Conservation (phyloP, 2,329 filamentous ascomycete species). For the Cladosporium sp. region DNA sequence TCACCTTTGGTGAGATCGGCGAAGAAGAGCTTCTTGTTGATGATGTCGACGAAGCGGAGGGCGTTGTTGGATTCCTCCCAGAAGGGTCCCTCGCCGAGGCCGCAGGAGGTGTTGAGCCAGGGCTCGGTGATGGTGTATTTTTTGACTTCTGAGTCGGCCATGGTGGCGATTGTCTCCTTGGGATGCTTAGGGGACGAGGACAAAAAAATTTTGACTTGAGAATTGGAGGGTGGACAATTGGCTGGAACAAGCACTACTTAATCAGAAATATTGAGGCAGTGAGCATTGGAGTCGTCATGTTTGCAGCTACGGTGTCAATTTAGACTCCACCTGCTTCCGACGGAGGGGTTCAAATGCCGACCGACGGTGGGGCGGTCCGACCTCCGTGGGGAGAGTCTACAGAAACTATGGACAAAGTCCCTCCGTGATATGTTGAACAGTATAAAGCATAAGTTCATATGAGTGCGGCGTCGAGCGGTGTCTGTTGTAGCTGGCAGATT, state of each 20-base stretch:
- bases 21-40: conserved; percentile 71
- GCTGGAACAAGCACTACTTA: neutral
- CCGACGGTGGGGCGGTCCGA: conserved; percentile 1
- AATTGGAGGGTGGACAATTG: neutral
- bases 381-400: neutral
- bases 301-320: conserved; percentile 7
- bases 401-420: neutral
- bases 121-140: conserved; percentile 44
- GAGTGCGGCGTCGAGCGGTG: neutral
- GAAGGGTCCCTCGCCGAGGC: conserved; percentile 73
- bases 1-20: conserved; percentile 67
- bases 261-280: neutral
- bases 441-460: neutral
- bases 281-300: conserved; percentile 19
- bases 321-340: neutral
- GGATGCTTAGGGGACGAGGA: neutral
- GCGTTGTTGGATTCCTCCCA: conserved; percentile 67
- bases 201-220: neutral
- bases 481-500: neutral
- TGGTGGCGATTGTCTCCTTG: conserved; percentile 17
- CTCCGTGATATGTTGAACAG: neutral
- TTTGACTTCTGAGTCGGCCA: conserved; percentile 36
- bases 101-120: conserved; percentile 64
- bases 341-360: neutral
- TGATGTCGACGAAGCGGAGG: conserved; percentile 82